Conservation (phyloP, 1,284 basidiomycete species). For the Ganoderma resinaceum region DNA sequence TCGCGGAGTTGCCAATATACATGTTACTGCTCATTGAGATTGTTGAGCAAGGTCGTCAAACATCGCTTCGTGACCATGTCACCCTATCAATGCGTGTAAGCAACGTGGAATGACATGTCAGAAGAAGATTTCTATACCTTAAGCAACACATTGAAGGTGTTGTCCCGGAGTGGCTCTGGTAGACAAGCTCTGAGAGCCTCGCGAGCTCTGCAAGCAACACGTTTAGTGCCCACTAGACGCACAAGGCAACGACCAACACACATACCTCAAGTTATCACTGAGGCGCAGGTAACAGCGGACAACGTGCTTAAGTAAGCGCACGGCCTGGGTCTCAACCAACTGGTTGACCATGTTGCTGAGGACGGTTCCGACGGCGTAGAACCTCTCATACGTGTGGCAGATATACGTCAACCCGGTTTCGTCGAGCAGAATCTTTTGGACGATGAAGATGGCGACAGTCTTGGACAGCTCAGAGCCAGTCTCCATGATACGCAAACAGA, state of each 20-base stretch:
- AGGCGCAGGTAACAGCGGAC: conserved; percentile 96
- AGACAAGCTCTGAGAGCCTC: conserved; percentile 96
- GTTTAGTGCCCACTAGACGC: neutral
- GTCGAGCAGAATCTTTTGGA: conserved; percentile 98
- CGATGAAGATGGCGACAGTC: conserved; percentile 99
- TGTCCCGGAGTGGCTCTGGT: conserved; percentile 95
- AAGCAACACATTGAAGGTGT: conserved; percentile 90
- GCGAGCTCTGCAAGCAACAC: conserved; percentile 69
- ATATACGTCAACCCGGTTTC: conserved; percentile 99
- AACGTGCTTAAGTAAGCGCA: conserved; percentile 96
- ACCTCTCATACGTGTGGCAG: conserved; percentile 99
- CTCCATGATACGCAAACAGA: conserved; percentile 99
- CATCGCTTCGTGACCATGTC: conserved; percentile 98
- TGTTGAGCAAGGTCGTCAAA: conserved; percentile 93
- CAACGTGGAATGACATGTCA: neutral
- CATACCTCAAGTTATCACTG: conserved; percentile 94
- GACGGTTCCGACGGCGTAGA: conserved; percentile 99
- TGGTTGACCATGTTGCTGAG: conserved; percentile 99
- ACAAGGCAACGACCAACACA: conserved; percentile 18
- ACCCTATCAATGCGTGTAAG: conserved; percentile 57
- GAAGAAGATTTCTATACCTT: conserved; percentile 60
- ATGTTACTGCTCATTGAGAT: conserved; percentile 69
- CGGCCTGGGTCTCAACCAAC: conserved; percentile 96
- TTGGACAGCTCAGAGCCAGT: conserved; percentile 99
- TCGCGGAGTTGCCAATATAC: conserved; percentile 19